phyloP scores from a whole-genome alignment of 805 yeast genomes.

The Starmerella powellii region DNA sequence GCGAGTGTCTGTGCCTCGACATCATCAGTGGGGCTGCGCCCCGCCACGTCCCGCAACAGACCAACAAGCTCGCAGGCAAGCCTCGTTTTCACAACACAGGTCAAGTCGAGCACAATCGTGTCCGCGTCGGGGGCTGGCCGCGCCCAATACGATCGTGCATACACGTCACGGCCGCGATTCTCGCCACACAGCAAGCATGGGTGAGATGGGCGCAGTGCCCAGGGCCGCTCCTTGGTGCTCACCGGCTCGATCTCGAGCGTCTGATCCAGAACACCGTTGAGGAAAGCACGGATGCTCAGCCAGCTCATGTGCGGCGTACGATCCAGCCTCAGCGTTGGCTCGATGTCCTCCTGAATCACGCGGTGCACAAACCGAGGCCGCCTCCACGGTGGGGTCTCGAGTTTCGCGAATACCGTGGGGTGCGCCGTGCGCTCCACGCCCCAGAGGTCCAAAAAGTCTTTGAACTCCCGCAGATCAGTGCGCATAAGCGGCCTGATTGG shows the following conservation, averaged over 20 bases:
- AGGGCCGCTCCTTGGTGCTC: conserved; percentile 66
- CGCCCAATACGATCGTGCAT: conserved; percentile 64
- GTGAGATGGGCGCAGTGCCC: conserved; percentile 37
- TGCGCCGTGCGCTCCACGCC: conserved; percentile 8
- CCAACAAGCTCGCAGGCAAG: conserved; percentile 75
- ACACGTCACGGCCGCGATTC: conserved; percentile 51
- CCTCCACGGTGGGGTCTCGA: conserved; percentile 30
- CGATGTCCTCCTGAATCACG: conserved; percentile 65
- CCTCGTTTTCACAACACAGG: conserved; percentile 68
- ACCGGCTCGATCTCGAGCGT: conserved; percentile 76
- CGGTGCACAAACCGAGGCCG: conserved; percentile 50
- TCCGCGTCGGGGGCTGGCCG: conserved; percentile 29
- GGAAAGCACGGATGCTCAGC: conserved; percentile 48
- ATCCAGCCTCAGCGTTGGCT: conserved; percentile 55
- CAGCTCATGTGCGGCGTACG: conserved; percentile 51
- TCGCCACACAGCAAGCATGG: conserved; percentile 85
- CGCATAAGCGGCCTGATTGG: conserved; percentile 25
- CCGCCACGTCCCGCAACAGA: conserved; percentile 52
- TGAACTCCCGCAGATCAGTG: conserved; percentile 21
- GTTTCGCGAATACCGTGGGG: conserved; percentile 8
- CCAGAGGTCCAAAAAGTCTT: conserved; percentile 15
- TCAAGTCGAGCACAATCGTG: conserved; percentile 52
- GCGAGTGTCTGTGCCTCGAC: conserved; percentile 34
- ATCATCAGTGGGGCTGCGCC: conserved; percentile 49
- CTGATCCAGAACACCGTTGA: conserved; percentile 64